Evolutionary conservation across 345 rosid species (phyloP), one percentile per base, ranked within the genome.

Genomic region (Bruguiera sexangula): DNA sequence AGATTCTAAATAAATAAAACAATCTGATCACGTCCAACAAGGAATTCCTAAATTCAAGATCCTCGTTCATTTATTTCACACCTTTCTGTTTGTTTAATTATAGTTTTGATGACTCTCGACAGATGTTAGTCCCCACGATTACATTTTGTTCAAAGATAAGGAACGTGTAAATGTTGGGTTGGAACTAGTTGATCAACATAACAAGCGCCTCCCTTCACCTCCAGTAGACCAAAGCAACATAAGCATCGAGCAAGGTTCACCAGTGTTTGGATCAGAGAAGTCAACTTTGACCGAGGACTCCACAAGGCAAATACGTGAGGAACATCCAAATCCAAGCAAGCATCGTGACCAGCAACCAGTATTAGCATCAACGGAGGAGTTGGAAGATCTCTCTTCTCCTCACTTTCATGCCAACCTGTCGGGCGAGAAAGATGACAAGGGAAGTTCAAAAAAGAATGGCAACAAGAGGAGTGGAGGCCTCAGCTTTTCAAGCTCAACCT

Each of bases 281-380:
- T 84, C 86, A 26, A 70, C 86, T 11, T 51, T 82, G 34, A 82
- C 83, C 0, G 84, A 84, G 6, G 82, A 75, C n/a, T 80, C 81
- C 29, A 69, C 48, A 32, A 67, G 76, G 66, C 70, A 61, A 31
- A 79, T 69, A 48, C 78, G 76, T 55, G 79, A 26, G 22, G 59
- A 55, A 22, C 27, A 55, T 22, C 59, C 30, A 8, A 55, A 22
- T 22, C 15, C 30, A 22, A 29, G 18, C 32, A 64, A 16, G 29
- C 62, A 75, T 67, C 32, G 21, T 7, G 24, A 48, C 36, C 36
- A 32, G 8, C 60, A 13, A 16, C 43, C 9, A 4, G 63, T 19
- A 7, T 26, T 26, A 46, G 16, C 20, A 58, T 20, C 51, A 8
- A 6, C 36, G 4, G 66, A 60, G 67, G 34, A 69, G 30, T 54